Evolutionary conservation across 345 rosid species (phyloP), one percentile per base, ranked within the genome.

Genomic region (Noccaea caerulescens): DNA sequence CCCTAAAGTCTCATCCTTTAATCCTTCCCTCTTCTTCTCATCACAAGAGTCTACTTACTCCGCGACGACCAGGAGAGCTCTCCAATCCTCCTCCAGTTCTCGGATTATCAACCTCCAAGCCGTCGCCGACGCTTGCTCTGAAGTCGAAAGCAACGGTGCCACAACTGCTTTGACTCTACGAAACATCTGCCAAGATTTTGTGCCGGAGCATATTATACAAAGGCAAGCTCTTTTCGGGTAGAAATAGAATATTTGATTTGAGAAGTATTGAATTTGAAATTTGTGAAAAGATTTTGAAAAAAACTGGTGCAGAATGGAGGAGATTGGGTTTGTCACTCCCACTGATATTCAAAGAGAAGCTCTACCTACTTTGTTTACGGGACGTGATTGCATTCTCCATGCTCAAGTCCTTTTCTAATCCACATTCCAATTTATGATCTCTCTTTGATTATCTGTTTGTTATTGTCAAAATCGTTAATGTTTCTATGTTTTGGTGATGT

Each of bases 351-450:
- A 87, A 82, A 78, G 77, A 64, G 84, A 90, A 77, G 93, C 89
- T 67, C 66, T 93, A 30, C 93, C 97, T 49, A 75, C 77, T 75
- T 80, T 93, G 65, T 86, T 93, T 68, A 80, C 82, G 0, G 83
- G 96, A 36, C 81, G 68, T 47, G 98, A 90, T 54, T 93, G 92
- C 76, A 81, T 93, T 25, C 90, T 93, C 69, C 98, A 93, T 72
- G 92, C 97, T 42, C 97, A 93, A 89, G 98, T 93, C 71, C 38
- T 61, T 76, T 62, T 63, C 73, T 71, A 51, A 58, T 69, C 58
- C 5, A 2, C 44, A n/a, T 33, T 1, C 32, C 34, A 3, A 51
- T 57, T 6, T 8, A 14, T 55, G 1, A 33, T 42, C 8, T 68
- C 38, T 76, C 16, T 32, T 33, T 63, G 53, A 12, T 63, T 69